Percentiles rank a stretch among this genome's conserved stretches.
These are phyloP conservation scores for Trametes polyzona DNA, from an alignment of 1,284 basidiomycete species.

Conservation along the genomic window DNA sequence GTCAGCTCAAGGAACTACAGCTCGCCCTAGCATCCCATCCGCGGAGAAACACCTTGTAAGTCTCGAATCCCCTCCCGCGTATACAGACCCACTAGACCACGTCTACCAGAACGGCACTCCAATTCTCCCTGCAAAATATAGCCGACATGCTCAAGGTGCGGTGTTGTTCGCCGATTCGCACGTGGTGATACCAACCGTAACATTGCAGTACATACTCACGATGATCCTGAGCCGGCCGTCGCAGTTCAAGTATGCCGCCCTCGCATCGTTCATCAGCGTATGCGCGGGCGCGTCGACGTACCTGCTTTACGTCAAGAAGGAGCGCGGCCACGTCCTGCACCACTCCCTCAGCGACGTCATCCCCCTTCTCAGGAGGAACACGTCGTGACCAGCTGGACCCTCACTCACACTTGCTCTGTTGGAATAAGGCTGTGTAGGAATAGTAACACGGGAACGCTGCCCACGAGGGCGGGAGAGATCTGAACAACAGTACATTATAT, in stretches of 20 bases:
- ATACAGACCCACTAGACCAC: neutral
- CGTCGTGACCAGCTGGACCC: neutral
- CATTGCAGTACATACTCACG: constrained; percentile 31
- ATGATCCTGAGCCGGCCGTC: constrained; percentile 33
- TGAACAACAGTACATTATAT: neutral
- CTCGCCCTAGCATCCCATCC: constrained; percentile 44
- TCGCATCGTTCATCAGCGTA: constrained; percentile 34
- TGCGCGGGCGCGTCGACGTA: constrained; percentile 31
- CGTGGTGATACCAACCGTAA: neutral
- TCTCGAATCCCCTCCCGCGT: neutral
- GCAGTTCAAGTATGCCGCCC: constrained; percentile 36
- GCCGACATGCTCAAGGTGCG: constrained; percentile 33
- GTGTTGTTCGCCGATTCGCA: too few species aligned
- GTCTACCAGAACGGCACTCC: constrained; percentile 26
- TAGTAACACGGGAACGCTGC: too few species aligned
- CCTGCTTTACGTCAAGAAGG: constrained; percentile 31
- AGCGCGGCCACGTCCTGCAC: constrained; percentile 35
- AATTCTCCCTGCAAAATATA: constrained; percentile 35
- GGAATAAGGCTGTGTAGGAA: too few species aligned
- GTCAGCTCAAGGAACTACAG: constrained; percentile 53
- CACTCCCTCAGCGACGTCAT: constrained; percentile 23
- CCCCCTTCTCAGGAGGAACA: constrained; percentile 22
- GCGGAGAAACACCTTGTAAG: constrained; percentile 44
- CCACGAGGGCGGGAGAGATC: too few species aligned
- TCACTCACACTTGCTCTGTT: too few species aligned